Conservation (phyloP, 2,329 filamentous ascomycete species). For the Penicillium sp. region DNA sequence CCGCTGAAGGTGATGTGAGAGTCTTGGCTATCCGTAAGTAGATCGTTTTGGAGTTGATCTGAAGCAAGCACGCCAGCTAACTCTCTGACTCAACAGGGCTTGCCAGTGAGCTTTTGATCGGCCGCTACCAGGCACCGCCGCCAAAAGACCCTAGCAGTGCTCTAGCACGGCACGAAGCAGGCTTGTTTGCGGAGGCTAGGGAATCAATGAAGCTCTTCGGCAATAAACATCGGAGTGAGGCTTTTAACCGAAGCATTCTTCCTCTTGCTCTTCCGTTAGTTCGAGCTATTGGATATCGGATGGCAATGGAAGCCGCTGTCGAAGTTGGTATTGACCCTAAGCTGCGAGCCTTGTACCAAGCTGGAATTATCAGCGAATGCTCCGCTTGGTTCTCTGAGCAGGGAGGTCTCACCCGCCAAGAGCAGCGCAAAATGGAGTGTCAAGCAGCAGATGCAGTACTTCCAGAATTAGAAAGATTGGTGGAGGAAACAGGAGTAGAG, state of each 20-base stretch:
- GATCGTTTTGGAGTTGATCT: not conserved
- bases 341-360: constrained; percentile 1
- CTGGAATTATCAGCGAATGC: constrained; percentile 5
- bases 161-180: constrained; percentile 23
- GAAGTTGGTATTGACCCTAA: not conserved
- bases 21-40: constrained; percentile 22
- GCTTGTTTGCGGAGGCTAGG: constrained; percentile 15
- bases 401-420: constrained; percentile 2
- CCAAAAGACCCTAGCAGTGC: constrained; percentile 7
- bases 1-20: constrained; percentile 19
- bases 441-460: constrained; percentile 11
- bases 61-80: not conserved
- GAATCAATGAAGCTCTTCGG: not conserved
- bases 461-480: constrained; percentile 5
- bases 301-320: constrained; percentile 3
- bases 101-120: constrained; percentile 25
- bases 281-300: constrained; percentile 1
- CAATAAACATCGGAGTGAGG: constrained; percentile 1
- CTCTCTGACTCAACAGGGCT: constrained; percentile 17
- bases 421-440: constrained; percentile 12
- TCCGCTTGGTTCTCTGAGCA: constrained; percentile 8
- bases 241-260: constrained; percentile 1
- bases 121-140: constrained; percentile 22
- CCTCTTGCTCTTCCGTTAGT: not conserved
- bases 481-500: constrained; percentile 2